phyloP scores from a whole-genome alignment of 371 early-diverging fungal genomes.

The Mycotypha africana region DNA sequence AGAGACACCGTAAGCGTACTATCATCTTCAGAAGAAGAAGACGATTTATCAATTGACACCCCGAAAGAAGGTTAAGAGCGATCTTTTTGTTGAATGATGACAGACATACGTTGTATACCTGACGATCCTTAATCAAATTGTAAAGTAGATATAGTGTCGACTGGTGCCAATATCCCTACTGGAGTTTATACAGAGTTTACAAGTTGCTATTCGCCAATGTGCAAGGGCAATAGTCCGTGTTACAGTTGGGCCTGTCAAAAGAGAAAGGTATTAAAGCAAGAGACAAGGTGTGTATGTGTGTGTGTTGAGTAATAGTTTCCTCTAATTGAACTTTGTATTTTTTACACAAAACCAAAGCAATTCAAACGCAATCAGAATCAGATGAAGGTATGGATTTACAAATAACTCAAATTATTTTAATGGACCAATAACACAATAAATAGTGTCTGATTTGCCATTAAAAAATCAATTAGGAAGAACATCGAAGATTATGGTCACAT shows the following conservation, averaged over 20 bases:
- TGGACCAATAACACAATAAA: no score
- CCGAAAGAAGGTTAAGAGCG: no score
- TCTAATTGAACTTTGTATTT: background rate
- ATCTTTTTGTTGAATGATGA: no score
- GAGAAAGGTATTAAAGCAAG: constrained; percentile 11
- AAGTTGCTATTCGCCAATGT: constrained; percentile 90
- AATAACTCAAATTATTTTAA: no score
- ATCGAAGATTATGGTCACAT: constrained; percentile 12
- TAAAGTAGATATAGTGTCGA: no score
- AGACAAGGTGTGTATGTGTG: no score
- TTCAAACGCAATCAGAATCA: constrained; percentile 46
- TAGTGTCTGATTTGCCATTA: no score
- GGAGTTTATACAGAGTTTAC: constrained; percentile 84
- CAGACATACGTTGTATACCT: no score
- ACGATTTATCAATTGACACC: background rate
- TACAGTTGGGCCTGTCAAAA: constrained; percentile 83
- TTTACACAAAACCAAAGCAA: constrained; percentile 7
- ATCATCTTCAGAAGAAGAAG: background rate
- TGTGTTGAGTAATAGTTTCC: no score
- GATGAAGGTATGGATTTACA: background rate
- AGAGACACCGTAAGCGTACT: constrained; percentile 22
- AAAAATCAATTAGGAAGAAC: no score
- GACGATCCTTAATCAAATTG: no score
- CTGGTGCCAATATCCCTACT: constrained; percentile 48
- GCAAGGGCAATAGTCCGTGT: constrained; percentile 64